Conservation (phyloP, 148 eudicot genomes). For the Arbutus unedo region DNA sequence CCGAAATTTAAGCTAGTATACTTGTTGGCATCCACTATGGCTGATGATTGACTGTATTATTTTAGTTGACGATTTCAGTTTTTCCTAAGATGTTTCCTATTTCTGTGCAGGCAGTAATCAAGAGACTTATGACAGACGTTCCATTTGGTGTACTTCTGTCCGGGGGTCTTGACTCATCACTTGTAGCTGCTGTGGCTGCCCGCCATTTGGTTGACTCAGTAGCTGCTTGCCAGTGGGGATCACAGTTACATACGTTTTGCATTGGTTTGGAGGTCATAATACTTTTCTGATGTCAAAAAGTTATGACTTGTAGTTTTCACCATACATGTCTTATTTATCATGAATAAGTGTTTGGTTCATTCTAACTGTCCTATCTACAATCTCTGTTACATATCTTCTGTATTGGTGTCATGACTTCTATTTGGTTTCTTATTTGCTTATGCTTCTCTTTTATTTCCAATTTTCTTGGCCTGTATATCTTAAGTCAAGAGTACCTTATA, state of each 20-base stretch:
- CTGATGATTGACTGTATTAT: not conserved
- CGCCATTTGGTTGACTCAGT: constrained; percentile 69
- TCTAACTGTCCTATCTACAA: not conserved
- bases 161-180: constrained; percentile 93
- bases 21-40: not conserved
- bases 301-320: not conserved
- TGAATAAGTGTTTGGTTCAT: not conserved
- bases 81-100: not conserved
- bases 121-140: constrained; percentile 95
- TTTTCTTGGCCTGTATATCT: not conserved
- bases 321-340: not conserved
- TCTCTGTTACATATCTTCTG: not conserved
- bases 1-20: not conserved
- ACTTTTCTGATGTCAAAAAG: not conserved
- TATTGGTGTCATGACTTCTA: not conserved
- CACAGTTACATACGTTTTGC: constrained; percentile 84
- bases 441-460: not conserved
- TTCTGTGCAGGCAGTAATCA: constrained; percentile 66
- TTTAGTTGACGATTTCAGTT: not conserved
- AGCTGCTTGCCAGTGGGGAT: constrained; percentile 83
- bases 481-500: not conserved
- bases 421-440: not conserved
- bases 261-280: constrained; percentile 76
- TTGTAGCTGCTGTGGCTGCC: constrained; percentile 92
- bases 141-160: constrained; percentile 96